Conservation (phyloP, 345 rosid species). For the Camelina hispida region DNA sequence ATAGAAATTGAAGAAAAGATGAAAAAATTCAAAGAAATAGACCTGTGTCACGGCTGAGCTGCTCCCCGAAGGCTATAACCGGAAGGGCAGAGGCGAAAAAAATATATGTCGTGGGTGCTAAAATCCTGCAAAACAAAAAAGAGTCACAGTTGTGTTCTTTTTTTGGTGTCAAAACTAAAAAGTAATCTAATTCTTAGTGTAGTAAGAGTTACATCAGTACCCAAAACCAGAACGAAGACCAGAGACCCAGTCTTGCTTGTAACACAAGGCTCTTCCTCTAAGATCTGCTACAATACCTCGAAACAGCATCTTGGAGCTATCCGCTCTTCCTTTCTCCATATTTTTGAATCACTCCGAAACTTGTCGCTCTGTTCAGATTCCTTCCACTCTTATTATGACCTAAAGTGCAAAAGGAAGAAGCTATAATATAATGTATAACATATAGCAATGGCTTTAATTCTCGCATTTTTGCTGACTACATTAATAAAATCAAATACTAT, state of each 20-base stretch:
- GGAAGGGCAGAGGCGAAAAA: constrained; percentile 89
- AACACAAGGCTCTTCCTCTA: constrained; percentile 61
- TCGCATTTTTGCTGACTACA: constrained; percentile 1
- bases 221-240: constrained; percentile 64
- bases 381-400: constrained; percentile 7
- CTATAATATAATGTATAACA: constrained; percentile 21
- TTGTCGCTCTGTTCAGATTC: constrained; percentile 11
- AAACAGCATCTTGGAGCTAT: constrained; percentile 50
- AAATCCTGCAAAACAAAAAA: constrained; percentile 50
- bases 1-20: neutral
- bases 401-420: constrained; percentile 1
- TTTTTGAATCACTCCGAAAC: neutral
- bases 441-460: constrained; percentile 12
- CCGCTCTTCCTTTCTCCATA: constrained; percentile 49
- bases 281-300: constrained; percentile 63
- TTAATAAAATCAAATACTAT: neutral
- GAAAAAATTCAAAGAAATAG: neutral
- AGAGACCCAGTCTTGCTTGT: constrained; percentile 68
- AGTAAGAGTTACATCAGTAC: constrained; percentile 34
- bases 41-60: constrained; percentile 83
- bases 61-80: constrained; percentile 88
- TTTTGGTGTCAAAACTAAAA: neutral
- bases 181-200: neutral
- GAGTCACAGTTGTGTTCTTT: neutral
- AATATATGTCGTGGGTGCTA: constrained; percentile 85